These are phyloP conservation scores for Globisporangium uncinulatum DNA, from an alignment of 352 stramenopile species.

Conservation along the genomic window DNA sequence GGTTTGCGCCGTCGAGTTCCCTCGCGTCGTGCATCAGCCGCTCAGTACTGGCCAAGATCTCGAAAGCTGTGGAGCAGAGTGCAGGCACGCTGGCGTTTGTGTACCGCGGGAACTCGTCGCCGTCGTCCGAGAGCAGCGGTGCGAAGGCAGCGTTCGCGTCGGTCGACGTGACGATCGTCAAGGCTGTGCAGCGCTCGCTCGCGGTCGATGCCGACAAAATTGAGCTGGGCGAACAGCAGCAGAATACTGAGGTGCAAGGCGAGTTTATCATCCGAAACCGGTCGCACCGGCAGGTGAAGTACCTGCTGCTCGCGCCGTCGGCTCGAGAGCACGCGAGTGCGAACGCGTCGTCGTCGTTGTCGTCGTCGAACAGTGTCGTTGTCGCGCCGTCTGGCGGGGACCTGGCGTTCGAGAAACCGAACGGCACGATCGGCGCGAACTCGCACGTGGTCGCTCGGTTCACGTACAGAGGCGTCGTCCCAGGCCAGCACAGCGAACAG, in stretches of 20 bases:
- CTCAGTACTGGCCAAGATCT: slow-evolving; percentile 57
- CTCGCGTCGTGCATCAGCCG: slow-evolving; percentile 66
- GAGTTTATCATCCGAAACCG: slow-evolving; percentile 67
- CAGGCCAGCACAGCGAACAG: slow-evolving; percentile 71
- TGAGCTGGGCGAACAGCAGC: slow-evolving; percentile 77
- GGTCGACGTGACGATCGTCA: slow-evolving; percentile 61
- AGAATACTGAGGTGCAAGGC: slow-evolving; percentile 47
- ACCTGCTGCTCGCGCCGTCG: slow-evolving; percentile 54
- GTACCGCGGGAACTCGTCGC: slow-evolving; percentile 10
- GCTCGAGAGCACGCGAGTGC: slow-evolving; percentile 25
- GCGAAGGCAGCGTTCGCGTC: slow-evolving; percentile 16
- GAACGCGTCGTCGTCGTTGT: slow-evolving; percentile 2
- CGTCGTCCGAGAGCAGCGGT: slow-evolving; percentile 7
- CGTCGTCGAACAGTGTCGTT: background rate
- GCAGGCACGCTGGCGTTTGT: slow-evolving; percentile 59
- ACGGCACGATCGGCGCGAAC: slow-evolving; percentile 52
- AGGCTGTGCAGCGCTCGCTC: slow-evolving; percentile 59
- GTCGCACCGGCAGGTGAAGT: slow-evolving; percentile 63
- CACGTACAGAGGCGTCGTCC: slow-evolving; percentile 51
- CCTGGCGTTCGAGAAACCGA: slow-evolving; percentile 69
- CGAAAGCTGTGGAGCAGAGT: slow-evolving; percentile 38
- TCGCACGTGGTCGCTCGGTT: slow-evolving; percentile 53
- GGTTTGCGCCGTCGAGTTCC: slow-evolving; percentile 56
- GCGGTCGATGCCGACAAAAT: slow-evolving; percentile 60
- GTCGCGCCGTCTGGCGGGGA: slow-evolving; percentile 33